Percentiles rank a stretch among this genome's conserved stretches.
Evolutionary conservation across 2,329 filamentous ascomycete species (phyloP).

Genomic region (Anthostomella pinea): DNA sequence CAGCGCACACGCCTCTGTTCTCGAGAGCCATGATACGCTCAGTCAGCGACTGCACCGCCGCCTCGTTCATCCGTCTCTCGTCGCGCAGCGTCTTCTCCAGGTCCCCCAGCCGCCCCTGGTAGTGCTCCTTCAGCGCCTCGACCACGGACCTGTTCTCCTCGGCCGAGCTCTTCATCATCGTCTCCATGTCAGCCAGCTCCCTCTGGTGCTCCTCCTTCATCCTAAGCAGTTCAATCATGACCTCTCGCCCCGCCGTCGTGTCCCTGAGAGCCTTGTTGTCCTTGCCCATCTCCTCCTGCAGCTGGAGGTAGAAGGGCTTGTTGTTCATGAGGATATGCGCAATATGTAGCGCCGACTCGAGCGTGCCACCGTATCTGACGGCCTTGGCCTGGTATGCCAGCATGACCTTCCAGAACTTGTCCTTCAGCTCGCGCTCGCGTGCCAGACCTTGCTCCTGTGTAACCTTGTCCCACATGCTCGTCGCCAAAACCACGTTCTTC

Average conservation of each 20-base stretch:
- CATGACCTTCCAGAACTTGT: slow-evolving; percentile 38
- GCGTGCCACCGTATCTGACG: slow-evolving; percentile 22
- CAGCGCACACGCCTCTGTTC: slow-evolving; percentile 16
- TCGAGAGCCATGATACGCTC: slow-evolving; percentile 26
- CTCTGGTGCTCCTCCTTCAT: slow-evolving; percentile 57
- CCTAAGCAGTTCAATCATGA: slow-evolving; percentile 54
- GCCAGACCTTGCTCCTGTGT: slow-evolving; percentile 17
- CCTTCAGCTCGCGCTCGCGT: slow-evolving; percentile 31
- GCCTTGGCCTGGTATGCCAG: slow-evolving; percentile 31
- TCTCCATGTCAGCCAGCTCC: slow-evolving; percentile 56
- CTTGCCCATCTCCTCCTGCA: slow-evolving; percentile 64
- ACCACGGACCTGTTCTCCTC: slow-evolving; percentile 24
- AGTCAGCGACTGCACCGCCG: slow-evolving; percentile 20
- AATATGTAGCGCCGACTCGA: slow-evolving; percentile 20
- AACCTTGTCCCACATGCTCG: slow-evolving; percentile 42
- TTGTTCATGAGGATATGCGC: slow-evolving; percentile 46
- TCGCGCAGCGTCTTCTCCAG: slow-evolving; percentile 26
- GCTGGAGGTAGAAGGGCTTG: slow-evolving; percentile 62
- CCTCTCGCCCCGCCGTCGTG: slow-evolving; percentile 47
- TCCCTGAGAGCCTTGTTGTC: slow-evolving; percentile 52
- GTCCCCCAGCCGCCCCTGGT: slow-evolving; percentile 21
- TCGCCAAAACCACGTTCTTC: slow-evolving; percentile 39
- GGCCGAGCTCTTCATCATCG: slow-evolving; percentile 30
- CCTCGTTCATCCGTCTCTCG: slow-evolving; percentile 28
- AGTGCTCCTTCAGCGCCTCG: slow-evolving; percentile 27